A percentile compares a stretch with the other conserved stretches of the same genome.
Evolutionary conservation across 2,329 filamentous ascomycete species (phyloP).

Genomic region (Domatiomyces catenatus): DNA sequence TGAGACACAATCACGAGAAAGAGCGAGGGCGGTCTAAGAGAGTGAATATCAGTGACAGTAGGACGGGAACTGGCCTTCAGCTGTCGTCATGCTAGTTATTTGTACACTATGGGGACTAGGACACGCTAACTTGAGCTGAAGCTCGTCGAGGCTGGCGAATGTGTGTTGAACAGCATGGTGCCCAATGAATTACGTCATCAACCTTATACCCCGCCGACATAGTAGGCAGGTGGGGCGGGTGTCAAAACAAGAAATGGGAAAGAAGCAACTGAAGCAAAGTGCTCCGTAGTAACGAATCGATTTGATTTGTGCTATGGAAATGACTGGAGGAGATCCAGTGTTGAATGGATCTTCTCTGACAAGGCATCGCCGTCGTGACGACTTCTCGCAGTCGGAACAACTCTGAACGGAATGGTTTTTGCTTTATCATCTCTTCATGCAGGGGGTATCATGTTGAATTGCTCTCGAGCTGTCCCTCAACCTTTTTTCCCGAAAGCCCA

Average conservation of each 20-base stretch:
- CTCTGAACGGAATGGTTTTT: not conserved
- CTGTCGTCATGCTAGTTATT: not conserved
- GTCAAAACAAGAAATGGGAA: too few relatives aligned
- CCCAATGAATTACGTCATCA: too few relatives aligned
- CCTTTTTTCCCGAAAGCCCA: not conserved
- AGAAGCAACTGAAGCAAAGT: not conserved
- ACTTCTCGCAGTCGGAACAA: not conserved
- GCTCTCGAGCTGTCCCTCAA: not conserved
- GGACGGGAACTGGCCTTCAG: not conserved
- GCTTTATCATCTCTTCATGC: not conserved
- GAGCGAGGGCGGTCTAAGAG: not conserved
- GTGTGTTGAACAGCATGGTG: too few relatives aligned
- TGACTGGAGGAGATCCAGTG: not conserved
- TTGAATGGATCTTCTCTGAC: not conserved
- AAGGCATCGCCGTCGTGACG: not conserved
- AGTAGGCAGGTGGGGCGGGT: too few relatives aligned
- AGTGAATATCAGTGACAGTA: not conserved
- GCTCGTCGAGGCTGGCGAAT: too few relatives aligned
- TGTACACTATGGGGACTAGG: not conserved
- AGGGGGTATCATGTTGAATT: slow-evolving; percentile 9
- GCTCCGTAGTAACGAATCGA: not conserved
- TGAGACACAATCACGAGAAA: not conserved
- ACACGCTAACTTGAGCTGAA: not conserved
- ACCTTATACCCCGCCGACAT: too few relatives aligned
- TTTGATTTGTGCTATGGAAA: not conserved